These are phyloP conservation scores for Lachnellula arida DNA, from an alignment of 2,329 filamentous ascomycete genomes.

Conservation along the genomic window DNA sequence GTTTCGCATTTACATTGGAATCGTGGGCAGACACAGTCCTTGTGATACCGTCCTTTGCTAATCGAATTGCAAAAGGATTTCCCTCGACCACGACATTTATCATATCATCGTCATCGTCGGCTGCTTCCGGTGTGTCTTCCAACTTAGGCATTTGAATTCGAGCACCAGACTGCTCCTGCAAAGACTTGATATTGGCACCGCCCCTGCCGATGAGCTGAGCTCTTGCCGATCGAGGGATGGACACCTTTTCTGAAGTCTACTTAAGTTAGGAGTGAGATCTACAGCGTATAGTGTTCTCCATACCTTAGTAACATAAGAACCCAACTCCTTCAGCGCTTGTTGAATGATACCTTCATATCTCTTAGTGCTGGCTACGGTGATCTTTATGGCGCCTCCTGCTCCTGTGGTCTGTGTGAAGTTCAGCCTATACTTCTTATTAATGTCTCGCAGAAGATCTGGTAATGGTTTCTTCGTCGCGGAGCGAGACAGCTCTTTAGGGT, in stretches of 20 bases:
- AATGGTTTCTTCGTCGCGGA: slow-evolving; percentile 79
- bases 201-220: slow-evolving; percentile 91
- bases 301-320: slow-evolving; percentile 32
- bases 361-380: slow-evolving; percentile 79
- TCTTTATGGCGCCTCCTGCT: slow-evolving; percentile 68
- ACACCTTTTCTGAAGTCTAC: slow-evolving; percentile 65
- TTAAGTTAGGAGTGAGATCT: too few relatives aligned
- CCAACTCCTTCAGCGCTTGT: slow-evolving; percentile 83
- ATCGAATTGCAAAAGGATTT: slow-evolving; percentile 79
- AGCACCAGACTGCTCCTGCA: slow-evolving; percentile 86
- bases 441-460: slow-evolving; percentile 79
- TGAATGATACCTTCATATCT: slow-evolving; percentile 63
- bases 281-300: not conserved
- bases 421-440: slow-evolving; percentile 88
- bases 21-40: slow-evolving; percentile 84
- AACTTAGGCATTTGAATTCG: slow-evolving; percentile 83
- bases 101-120: slow-evolving; percentile 73
- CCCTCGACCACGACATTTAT: slow-evolving; percentile 89
- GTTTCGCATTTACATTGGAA: slow-evolving; percentile 72
- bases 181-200: slow-evolving; percentile 82
- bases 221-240: slow-evolving; percentile 77
- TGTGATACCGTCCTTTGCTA: slow-evolving; percentile 78
- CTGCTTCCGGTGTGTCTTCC: slow-evolving; percentile 52
- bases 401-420: slow-evolving; percentile 72
- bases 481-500: slow-evolving; percentile 67